Base-by-base conservation (phyloP, 2,329 filamentous ascomycete species). In the Macroventuria anomochaeta region DNA sequence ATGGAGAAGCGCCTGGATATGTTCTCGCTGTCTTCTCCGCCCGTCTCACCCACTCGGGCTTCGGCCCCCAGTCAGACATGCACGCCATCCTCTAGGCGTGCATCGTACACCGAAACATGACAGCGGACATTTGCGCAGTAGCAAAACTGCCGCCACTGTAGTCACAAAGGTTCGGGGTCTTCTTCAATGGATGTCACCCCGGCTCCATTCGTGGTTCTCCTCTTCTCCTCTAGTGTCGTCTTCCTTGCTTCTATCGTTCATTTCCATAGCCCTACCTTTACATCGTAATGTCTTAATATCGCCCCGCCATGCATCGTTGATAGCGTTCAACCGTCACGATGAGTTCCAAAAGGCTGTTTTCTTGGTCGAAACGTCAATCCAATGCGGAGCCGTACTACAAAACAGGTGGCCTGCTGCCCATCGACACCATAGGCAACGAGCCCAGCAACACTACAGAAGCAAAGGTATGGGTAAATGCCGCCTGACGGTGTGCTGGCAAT, bases 281-380 rank as follows among this genome's bases (percentile, higher is more conserved):
- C 20, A 36, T 32, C 8, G 18, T 51, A 55, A 55, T 55, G 53
- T 55, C 41, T 55, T 51, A 51, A 55, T 51, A 20, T 13, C 21
- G 4, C 17, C 17, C 7, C 18, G 7, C 7, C 13, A 21, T 44
- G 15, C 28, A 13, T 18, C 34, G 33, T n/a, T 44, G 20, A 15
- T 8, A 50, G 46, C 40, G 41, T 37, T n/a, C 33, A 41, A 38
- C 32, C 28, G 17, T 44, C 21, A 51, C 58, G 29, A 78, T 77
- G 74, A 69, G 66, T 8, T 69, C 75, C 20, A 78, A 76, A 46
- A 76, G 75, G 44, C 74, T 78, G 55, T 76, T 77, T 17, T 77
- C 75, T 39, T 78, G 77, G 77, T 76, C 75, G 12, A 78, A 76
- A 67, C 64, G 76, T 61, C 64, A 72, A 64, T 61, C 71, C 53